Percentiles rank a stretch among this genome's conserved stretches.
phyloP scores from a whole-genome alignment of 495 filamentous ascomycete genomes.

The Barbatosphaeria neglecta region DNA sequence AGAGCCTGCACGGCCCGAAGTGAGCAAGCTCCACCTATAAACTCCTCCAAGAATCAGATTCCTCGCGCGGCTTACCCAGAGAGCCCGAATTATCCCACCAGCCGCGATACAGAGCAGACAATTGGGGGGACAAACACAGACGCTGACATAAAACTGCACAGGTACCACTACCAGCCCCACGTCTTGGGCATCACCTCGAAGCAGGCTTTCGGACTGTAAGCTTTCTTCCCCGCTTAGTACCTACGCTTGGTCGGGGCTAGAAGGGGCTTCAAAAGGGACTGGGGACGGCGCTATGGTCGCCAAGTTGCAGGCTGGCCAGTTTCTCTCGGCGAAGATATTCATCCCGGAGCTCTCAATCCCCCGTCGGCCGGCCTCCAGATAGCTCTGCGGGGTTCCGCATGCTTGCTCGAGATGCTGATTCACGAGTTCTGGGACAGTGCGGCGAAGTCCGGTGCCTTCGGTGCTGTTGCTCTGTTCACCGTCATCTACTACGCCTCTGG shows the following conservation, averaged over 20 bases:
- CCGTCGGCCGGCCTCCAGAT: no score
- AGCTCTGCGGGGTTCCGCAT: no score
- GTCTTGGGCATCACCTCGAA: constrained; percentile 25
- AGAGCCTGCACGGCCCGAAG: constrained; percentile 41
- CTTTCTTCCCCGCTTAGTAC: constrained; percentile 2
- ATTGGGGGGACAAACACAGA: no score
- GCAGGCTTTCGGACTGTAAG: constrained; percentile 27
- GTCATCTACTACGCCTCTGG: constrained; percentile 50
- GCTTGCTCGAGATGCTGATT: background rate
- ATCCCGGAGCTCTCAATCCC: no score
- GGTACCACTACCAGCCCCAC: constrained; percentile 36
- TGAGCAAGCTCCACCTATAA: constrained; percentile 17
- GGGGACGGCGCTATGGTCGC: no score
- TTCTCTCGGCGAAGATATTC: no score
- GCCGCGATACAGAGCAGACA: no score
- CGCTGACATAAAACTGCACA: constrained; percentile 19
- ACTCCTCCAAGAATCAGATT: no score
- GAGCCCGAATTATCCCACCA: background rate
- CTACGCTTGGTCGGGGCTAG: background rate
- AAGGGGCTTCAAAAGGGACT: constrained; percentile 4
- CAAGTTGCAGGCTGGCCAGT: no score
- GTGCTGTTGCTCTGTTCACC: constrained; percentile 42
- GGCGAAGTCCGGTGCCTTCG: constrained; percentile 34
- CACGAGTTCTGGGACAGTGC: constrained; percentile 18
- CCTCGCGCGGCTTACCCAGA: background rate